Base-by-base conservation (phyloP, 2,329 filamentous ascomycete species). In the Cladosporium halotolerans region DNA sequence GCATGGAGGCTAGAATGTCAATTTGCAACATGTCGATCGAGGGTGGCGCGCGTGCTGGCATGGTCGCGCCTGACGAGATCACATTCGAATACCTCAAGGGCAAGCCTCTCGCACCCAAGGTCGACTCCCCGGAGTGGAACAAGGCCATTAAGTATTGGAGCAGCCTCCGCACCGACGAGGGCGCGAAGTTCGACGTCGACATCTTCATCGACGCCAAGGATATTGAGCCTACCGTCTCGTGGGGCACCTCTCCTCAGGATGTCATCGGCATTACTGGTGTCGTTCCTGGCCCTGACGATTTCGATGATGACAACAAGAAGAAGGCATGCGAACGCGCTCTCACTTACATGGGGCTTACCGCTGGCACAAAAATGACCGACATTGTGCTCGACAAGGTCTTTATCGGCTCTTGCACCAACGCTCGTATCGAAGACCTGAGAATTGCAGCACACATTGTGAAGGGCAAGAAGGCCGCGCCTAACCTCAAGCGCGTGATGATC, bases 21-120 rank as follows among this genome's bases (percentile, higher is more conserved):
- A 95, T 99, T 70, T 97, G 93, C 78, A 99, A 99, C 77, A 97
- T 97, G 93, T 90, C 91, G 11, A 96, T 97, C 63, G 93, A 99
- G 77, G 93, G 80, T 62, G 93, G 93, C 72, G 93, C 93, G 45
- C 82, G 93, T 74, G 92, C 92, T 56, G 93, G 93, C 61, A 95
- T 99, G 90, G 85, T 99, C 55, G 93, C 93, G 9, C 93, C 93
- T 4, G 93, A 99, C 66, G 86, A 96, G 67, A 87, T 78, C 55
- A 97, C 93, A 28, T 96, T 96, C 63, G 89, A 95, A 61, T 99
- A 97, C 69, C 86, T 99, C 65, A 93, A 93, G 77, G 89, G 86
- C 63, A 84, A 86, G 58, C 93, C 93, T 38, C 77, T 99, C 61
- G 91, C 92, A 13, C 93, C 93, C 63, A 87, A 88, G 72, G 81